A percentile compares a stretch with the other conserved stretches of the same genome.
phyloP scores from a whole-genome alignment of 169 alveolate genomes.

The Toxoplasma gondii region DNA sequence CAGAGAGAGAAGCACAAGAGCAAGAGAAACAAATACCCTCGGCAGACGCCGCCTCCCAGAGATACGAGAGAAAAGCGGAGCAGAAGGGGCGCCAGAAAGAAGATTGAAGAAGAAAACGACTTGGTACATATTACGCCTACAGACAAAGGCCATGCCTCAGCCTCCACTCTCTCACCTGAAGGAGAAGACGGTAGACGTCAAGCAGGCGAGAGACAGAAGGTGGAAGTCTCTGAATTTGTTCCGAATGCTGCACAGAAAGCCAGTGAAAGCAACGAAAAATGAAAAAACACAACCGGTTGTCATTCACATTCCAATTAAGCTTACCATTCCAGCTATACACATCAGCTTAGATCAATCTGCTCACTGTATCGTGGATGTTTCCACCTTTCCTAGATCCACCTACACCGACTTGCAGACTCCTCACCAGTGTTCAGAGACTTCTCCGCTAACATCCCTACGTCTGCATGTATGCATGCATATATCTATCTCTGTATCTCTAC shows the following conservation, averaged over 20 bases:
- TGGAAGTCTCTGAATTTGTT: not conserved
- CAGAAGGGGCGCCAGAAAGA: not conserved
- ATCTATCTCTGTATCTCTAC: too few species aligned
- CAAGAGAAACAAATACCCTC: not conserved
- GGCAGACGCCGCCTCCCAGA: not conserved
- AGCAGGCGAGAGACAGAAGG: conserved; percentile 8
- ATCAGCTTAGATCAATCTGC: too few species aligned
- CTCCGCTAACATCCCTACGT: too few species aligned
- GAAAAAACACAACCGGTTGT: not conserved
- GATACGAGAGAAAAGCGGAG: not conserved
- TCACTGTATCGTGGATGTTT: too few species aligned
- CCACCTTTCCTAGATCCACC: too few species aligned
- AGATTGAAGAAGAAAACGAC: not conserved
- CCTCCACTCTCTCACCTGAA: not conserved
- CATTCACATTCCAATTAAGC: not conserved
- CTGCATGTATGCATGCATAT: too few species aligned
- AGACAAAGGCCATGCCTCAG: not conserved
- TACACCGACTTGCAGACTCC: too few species aligned
- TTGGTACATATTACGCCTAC: not conserved
- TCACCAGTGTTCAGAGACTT: too few species aligned
- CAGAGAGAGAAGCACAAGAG: not conserved
- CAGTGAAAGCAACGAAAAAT: too few species aligned
- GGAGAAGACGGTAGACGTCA: not conserved
- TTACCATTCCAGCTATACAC: too few species aligned
- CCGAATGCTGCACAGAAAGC: not conserved